Evolutionary conservation across 2,329 filamentous ascomycete genomes (phyloP).

Genomic region (Aspergillus sp.): DNA sequence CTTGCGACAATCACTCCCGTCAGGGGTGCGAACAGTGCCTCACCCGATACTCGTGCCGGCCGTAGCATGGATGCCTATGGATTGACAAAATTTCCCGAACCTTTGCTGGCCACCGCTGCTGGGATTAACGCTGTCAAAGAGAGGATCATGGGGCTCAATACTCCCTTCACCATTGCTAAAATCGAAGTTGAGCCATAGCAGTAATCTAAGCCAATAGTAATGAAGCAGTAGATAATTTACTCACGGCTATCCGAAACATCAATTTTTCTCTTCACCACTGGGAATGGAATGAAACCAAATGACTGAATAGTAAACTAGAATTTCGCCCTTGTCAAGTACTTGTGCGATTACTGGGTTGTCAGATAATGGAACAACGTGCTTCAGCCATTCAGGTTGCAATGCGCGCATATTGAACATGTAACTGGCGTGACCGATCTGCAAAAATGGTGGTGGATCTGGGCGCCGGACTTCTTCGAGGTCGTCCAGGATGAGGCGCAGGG

Average conservation of each 20-base stretch:
- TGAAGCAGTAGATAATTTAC: not conserved
- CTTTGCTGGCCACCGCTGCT: not conserved
- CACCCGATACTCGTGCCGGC: not conserved
- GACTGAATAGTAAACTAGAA: not conserved
- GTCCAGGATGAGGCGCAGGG: not conserved
- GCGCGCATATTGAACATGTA: not conserved
- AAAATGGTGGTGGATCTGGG: not conserved
- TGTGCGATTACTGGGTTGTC: not conserved
- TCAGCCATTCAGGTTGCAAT: not conserved
- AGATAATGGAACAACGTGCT: not conserved
- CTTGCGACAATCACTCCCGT: not conserved
- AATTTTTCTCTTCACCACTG: not conserved
- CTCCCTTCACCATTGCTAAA: not conserved
- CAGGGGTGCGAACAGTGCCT: not conserved
- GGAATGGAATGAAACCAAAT: not conserved
- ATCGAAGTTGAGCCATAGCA: not conserved
- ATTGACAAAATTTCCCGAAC: not conserved
- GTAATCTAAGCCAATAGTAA: not conserved
- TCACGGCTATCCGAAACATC: not conserved
- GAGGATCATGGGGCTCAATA: not conserved
- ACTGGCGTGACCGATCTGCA: not conserved
- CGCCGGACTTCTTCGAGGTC: not conserved
- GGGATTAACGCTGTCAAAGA: not conserved
- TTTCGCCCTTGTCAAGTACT: not conserved
- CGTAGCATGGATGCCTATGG: not conserved